phyloP scores from a whole-genome alignment of 1,139 yeast genomes.

The Debaryomyces subglobosus region DNA sequence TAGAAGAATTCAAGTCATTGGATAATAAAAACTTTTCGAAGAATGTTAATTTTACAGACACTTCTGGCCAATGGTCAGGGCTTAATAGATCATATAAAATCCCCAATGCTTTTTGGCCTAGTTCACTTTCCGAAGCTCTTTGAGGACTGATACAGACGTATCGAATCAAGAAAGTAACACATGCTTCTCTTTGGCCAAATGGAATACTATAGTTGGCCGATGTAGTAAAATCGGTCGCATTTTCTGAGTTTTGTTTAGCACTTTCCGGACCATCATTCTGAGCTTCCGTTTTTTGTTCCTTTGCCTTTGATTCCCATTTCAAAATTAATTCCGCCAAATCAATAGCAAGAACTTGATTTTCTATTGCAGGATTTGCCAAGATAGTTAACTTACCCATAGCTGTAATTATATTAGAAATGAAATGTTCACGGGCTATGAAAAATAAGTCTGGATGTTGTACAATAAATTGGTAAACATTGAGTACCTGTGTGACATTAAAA shows the following conservation, averaged over 20 bases:
- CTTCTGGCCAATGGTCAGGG: slow-evolving; percentile 83
- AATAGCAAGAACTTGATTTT: slow-evolving; percentile 82
- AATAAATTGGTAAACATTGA: slow-evolving; percentile 88
- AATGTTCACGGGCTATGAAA: slow-evolving; percentile 85
- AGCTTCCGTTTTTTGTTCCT: slow-evolving; percentile 12
- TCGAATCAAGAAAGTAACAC: slow-evolving; percentile 86
- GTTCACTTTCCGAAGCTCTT: slow-evolving; percentile 79
- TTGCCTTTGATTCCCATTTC: slow-evolving; percentile 75
- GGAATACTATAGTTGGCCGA: slow-evolving; percentile 63
- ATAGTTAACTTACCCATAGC: slow-evolving; percentile 93
- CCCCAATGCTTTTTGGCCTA: slow-evolving; percentile 80
- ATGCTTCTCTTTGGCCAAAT: slow-evolving; percentile 82
- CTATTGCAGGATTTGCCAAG: slow-evolving; percentile 76
- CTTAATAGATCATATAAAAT: slow-evolving; percentile 74
- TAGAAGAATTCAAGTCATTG: slow-evolving; percentile 68
- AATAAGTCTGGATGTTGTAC: slow-evolving; percentile 85
- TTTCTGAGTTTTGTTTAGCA: slow-evolving; percentile 12
- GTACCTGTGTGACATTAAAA: slow-evolving; percentile 76
- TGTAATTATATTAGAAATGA: slow-evolving; percentile 85
- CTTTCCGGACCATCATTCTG: slow-evolving; percentile 3
- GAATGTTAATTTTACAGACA: slow-evolving; percentile 76
- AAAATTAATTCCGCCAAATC: slow-evolving; percentile 85
- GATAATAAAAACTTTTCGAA: slow-evolving; percentile 85
- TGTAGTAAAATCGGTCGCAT: slow-evolving; percentile 37
- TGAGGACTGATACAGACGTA: slow-evolving; percentile 88